Percentiles rank a stretch among this genome's conserved stretches.
Evolutionary conservation across 2,329 filamentous ascomycete genomes (phyloP).

Genomic region (Arthrobotrys sinensis): DNA sequence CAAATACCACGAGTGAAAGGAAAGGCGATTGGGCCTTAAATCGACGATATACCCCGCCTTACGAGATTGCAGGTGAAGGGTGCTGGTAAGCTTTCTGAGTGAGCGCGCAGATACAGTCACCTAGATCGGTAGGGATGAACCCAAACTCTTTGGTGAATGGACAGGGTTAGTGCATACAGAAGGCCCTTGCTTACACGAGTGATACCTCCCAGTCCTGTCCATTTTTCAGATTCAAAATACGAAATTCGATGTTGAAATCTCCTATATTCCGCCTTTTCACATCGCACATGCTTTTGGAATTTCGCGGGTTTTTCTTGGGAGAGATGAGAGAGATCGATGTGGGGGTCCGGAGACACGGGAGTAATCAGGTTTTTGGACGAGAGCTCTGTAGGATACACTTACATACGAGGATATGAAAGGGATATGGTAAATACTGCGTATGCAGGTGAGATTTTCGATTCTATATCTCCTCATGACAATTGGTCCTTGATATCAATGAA

Average conservation of each 20-base stretch:
- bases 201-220: conserved; percentile 27
- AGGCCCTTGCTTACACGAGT: conserved; percentile 47
- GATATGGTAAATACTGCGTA: conserved; percentile 23
- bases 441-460: conserved; percentile 56
- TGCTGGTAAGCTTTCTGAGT: conserved; percentile 36
- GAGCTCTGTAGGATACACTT: conserved; percentile 31
- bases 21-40: conserved; percentile 39
- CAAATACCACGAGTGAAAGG: conserved; percentile 42
- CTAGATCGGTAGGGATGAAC: conserved; percentile 44
- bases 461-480: conserved; percentile 4
- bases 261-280: background rate
- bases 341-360: conserved; percentile 25
- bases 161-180: conserved; percentile 53
- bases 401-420: conserved; percentile 16
- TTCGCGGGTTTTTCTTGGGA: conserved; percentile 7
- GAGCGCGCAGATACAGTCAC: conserved; percentile 23
- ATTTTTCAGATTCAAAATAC: conserved; percentile 29
- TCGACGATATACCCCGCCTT: conserved; percentile 42
- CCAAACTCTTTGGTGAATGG: conserved; percentile 26
- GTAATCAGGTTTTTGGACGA: conserved; percentile 29
- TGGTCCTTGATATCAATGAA: conserved; percentile 15
- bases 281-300: conserved; percentile 31
- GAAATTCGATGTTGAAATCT: conserved; percentile 34
- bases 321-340: conserved; percentile 20
- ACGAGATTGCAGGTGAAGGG: conserved; percentile 55